These are phyloP conservation scores for Gaultheria prostrata DNA, from an alignment of 148 eudicot species.

Conservation along the genomic window DNA sequence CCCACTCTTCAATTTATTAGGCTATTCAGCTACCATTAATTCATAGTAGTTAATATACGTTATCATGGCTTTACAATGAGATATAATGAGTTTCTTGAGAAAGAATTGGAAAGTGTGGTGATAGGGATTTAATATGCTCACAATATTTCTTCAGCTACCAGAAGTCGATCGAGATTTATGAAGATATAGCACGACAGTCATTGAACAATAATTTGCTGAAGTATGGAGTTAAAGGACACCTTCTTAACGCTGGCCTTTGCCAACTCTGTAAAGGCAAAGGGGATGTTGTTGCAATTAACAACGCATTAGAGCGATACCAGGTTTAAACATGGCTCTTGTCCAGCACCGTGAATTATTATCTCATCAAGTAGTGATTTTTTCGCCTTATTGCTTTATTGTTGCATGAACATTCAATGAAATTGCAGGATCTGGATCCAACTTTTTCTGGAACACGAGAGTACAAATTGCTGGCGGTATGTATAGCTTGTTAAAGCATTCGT, in stretches of 20 bases:
- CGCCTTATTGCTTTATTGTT: background rate
- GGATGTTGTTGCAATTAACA: constrained; percentile 53
- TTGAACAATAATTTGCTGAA: constrained; percentile 56
- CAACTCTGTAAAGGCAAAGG: constrained; percentile 77
- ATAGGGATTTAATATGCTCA: constrained; percentile 9
- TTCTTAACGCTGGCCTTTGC: constrained; percentile 85
- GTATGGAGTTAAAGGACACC: constrained; percentile 79
- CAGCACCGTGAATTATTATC: background rate
- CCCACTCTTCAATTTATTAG: background rate
- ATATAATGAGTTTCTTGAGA: background rate
- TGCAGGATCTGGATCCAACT: constrained; percentile 58
- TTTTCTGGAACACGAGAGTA: constrained; percentile 56
- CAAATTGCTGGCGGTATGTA: constrained; percentile 41
- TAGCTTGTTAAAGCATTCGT: background rate
- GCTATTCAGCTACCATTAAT: background rate
- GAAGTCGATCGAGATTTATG: constrained; percentile 62
- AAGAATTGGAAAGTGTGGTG: background rate
- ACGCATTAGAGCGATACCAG: constrained; percentile 68
- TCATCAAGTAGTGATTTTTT: background rate
- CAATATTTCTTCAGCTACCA: constrained; percentile 43
- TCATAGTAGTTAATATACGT: background rate
- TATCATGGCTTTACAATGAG: background rate
- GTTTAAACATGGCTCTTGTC: constrained; percentile 25
- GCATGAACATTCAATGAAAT: constrained; percentile 5
- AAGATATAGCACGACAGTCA: constrained; percentile 62